Conservation (phyloP, 768 basidiomycete species). For the Tulasnella sp. region DNA sequence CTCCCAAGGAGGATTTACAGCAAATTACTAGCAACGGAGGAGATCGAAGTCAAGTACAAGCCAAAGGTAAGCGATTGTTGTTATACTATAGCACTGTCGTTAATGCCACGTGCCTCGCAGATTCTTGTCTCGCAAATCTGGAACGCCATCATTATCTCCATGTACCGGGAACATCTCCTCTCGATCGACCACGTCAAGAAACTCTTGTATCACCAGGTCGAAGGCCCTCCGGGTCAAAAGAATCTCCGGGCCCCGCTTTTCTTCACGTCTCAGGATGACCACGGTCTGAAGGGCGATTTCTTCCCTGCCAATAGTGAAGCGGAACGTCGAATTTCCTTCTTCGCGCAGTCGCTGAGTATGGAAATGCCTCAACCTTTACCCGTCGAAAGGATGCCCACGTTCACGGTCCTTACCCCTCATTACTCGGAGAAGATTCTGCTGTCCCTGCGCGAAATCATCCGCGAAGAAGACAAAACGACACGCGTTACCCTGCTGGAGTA, state of each 20-base stretch:
- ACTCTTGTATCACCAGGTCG: conserved; percentile 92
- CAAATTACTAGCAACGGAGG: conserved; percentile 81
- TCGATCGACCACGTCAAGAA: conserved; percentile 99
- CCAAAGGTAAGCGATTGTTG: conserved; percentile 73
- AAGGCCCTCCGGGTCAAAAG: conserved; percentile 75
- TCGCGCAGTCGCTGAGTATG: conserved; percentile 94
- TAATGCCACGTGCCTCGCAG: conserved; percentile 28
- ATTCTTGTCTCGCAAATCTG: conserved; percentile 97
- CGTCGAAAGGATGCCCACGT: conserved; percentile 97
- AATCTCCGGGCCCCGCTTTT: conserved; percentile 90
- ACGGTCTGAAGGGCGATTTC: conserved; percentile 72
- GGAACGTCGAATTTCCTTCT: conserved; percentile 95
- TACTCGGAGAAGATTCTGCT: conserved; percentile 98
- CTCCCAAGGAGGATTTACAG: conserved; percentile 94
- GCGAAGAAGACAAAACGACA: conserved; percentile 93
- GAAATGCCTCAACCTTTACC: conserved; percentile 82
- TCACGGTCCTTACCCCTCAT: conserved; percentile 94
- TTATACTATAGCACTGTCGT: background rate
- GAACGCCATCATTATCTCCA: conserved; percentile 99
- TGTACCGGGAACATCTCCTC: conserved; percentile 96
- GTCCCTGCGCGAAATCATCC: conserved; percentile 93
- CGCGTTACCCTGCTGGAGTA: conserved; percentile 96
- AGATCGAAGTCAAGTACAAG: conserved; percentile 98
- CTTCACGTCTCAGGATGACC: conserved; percentile 92
- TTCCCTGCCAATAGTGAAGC: conserved; percentile 74